Evolutionary conservation across 1,284 basidiomycete species (phyloP).

Genomic region (Sanghuangporus weigelae): DNA sequence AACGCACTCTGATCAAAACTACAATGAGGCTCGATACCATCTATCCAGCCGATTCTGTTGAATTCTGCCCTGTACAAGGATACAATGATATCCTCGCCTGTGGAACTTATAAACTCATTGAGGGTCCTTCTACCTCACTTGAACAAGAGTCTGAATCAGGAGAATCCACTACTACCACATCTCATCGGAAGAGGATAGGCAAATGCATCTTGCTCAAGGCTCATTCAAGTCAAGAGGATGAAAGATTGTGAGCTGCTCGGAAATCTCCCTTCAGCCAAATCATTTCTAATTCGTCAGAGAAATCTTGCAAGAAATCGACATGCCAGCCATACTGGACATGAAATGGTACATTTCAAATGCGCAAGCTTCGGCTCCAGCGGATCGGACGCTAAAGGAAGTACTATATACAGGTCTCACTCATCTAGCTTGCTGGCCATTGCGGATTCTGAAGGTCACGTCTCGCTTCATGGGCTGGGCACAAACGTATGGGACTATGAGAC

Average conservation of each 20-base stretch:
- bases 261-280: background rate
- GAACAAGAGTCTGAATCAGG: constrained; percentile 21
- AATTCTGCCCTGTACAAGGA: constrained; percentile 74
- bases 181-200: constrained; percentile 43
- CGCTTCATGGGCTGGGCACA: constrained; percentile 50
- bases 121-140: constrained; percentile 21
- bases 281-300: constrained; percentile 36
- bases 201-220: constrained; percentile 68
- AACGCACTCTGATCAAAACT: background rate
- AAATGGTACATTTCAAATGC: constrained; percentile 78
- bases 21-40: constrained; percentile 55
- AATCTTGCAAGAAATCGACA: constrained; percentile 62
- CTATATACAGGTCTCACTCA: constrained; percentile 26
- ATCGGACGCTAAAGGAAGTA: background rate
- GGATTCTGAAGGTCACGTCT: constrained; percentile 78
- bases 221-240: constrained; percentile 8
- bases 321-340: constrained; percentile 86
- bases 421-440: constrained; percentile 62
- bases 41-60: constrained; percentile 85
- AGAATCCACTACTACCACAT: background rate
- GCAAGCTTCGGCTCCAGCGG: constrained; percentile 28
- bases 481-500: constrained; percentile 33
- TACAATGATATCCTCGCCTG: constrained; percentile 70
- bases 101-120: constrained; percentile 81
- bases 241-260: background rate